Percentiles rank a stretch among this genome's conserved stretches.
These are phyloP conservation scores for Warburgia ugandensis DNA, from an alignment of 164 flowering plant genomes.

Conservation along the genomic window DNA sequence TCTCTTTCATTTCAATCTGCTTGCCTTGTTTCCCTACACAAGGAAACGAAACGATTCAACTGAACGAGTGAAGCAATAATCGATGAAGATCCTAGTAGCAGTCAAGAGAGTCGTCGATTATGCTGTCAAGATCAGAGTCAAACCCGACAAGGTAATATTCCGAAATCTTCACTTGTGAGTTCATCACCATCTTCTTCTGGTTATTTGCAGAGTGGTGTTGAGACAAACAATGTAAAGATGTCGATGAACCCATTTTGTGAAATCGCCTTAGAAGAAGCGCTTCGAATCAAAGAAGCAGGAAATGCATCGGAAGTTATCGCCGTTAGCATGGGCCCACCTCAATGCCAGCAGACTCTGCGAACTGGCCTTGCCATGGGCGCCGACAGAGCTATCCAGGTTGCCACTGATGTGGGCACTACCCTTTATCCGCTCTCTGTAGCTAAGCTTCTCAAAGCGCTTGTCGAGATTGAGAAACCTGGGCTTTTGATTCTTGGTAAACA, in stretches of 20 bases:
- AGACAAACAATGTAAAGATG: constrained; percentile 86
- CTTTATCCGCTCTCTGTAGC: constrained; percentile 73
- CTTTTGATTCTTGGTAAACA: constrained; percentile 85
- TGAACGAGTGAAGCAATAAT: no score
- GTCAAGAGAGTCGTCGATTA: constrained; percentile 88
- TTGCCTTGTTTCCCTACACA: no score
- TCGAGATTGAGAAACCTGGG: constrained; percentile 70
- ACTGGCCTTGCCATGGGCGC: constrained; percentile 98
- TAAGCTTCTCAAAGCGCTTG: constrained; percentile 70
- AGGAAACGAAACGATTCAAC: no score
- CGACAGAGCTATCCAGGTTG: constrained; percentile 90
- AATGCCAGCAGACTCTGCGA: constrained; percentile 81
- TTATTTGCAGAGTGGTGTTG: constrained; percentile 60
- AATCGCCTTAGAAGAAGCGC: constrained; percentile 90
- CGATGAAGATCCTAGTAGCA: constrained; percentile 90
- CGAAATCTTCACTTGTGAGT: neutral
- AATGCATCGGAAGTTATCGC: constrained; percentile 83
- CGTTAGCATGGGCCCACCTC: constrained; percentile 77
- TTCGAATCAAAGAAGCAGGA: constrained; percentile 73
- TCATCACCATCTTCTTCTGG: neutral
- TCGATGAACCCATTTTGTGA: constrained; percentile 99
- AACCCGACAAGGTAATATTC: constrained; percentile 70
- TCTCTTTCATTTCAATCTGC: no score
- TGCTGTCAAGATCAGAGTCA: constrained; percentile 94
- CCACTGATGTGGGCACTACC: constrained; percentile 15